These are phyloP conservation scores for Blastobotrys arbuscula DNA, from an alignment of 1,139 yeast species.

Conservation along the genomic window DNA sequence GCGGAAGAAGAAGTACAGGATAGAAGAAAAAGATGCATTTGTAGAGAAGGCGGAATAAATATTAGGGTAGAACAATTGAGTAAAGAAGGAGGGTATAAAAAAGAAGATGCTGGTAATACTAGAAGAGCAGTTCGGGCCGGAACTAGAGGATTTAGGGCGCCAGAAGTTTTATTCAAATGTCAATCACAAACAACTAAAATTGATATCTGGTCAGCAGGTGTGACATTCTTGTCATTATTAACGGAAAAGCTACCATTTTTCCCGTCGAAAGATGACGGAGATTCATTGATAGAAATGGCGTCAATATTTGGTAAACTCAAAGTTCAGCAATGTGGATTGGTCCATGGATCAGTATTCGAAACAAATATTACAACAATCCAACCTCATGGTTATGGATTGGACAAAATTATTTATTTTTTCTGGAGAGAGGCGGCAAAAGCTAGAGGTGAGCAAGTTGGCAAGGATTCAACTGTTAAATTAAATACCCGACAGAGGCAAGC, in stretches of 20 bases:
- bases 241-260: slow-evolving; percentile 78
- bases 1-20: slow-evolving; percentile 47
- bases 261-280: slow-evolving; percentile 86
- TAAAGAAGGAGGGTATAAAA: slow-evolving; percentile 28
- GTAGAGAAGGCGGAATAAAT: slow-evolving; percentile 21
- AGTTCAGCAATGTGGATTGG: slow-evolving; percentile 67
- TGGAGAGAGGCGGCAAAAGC: slow-evolving; percentile 26
- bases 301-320: slow-evolving; percentile 75
- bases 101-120: slow-evolving; percentile 54
- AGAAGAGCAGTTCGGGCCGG: slow-evolving; percentile 97
- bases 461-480: not conserved
- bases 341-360: slow-evolving; percentile 88
- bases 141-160: slow-evolving; percentile 93
- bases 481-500: slow-evolving; percentile 36
- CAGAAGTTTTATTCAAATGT: slow-evolving; percentile 86
- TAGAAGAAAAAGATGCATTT: slow-evolving; percentile 19
- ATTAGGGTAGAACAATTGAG: slow-evolving; percentile 19
- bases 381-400: slow-evolving; percentile 33
- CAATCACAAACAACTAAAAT: slow-evolving; percentile 75
- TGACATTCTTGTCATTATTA: slow-evolving; percentile 67
- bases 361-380: slow-evolving; percentile 47
- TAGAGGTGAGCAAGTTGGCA: slow-evolving; percentile 19
- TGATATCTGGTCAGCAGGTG: slow-evolving; percentile 93
- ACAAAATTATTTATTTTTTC: slow-evolving; percentile 38
- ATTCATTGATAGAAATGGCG: slow-evolving; percentile 81